These are phyloP conservation scores for Cyclotella kingstonii DNA, from an alignment of 108 stramenopile genomes.

Conservation along the genomic window DNA sequence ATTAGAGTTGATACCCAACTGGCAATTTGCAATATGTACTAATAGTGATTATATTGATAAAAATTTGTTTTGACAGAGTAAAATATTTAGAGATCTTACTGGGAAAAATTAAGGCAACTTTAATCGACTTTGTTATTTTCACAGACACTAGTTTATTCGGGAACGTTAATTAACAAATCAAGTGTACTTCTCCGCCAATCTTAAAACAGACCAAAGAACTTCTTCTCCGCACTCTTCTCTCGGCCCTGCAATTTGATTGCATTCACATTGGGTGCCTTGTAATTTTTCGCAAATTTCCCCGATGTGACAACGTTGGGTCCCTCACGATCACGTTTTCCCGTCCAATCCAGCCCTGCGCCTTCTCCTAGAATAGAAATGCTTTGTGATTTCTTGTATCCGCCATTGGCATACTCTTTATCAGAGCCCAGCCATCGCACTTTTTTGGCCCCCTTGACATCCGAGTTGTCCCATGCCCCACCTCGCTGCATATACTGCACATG, in stretches of 20 bases:
- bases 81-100: no score
- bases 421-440: slow-evolving; percentile 39
- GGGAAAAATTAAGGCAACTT: no score
- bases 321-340: slow-evolving; percentile 45
- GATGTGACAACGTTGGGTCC: slow-evolving; percentile 21
- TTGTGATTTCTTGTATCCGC: slow-evolving; percentile 82
- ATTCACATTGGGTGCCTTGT: slow-evolving; percentile 76
- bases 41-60: no score
- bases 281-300: slow-evolving; percentile 60
- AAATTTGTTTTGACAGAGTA: no score
- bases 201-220: slow-evolving; percentile 67
- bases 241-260: slow-evolving; percentile 39
- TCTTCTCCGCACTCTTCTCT: slow-evolving; percentile 56
- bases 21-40: no score
- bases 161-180: no score
- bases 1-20: no score
- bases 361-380: slow-evolving; percentile 67
- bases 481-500: slow-evolving; percentile 71
- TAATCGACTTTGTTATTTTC: no score
- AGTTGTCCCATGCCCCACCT: slow-evolving; percentile 60
- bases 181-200: neutral
- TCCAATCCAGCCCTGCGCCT: slow-evolving; percentile 82
- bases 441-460: slow-evolving; percentile 46
- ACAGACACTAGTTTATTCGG: no score
- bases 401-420: slow-evolving; percentile 63